Evolutionary conservation across 2,329 filamentous ascomycete genomes (phyloP).

Genomic region (Hymenoscyphus repandus): DNA sequence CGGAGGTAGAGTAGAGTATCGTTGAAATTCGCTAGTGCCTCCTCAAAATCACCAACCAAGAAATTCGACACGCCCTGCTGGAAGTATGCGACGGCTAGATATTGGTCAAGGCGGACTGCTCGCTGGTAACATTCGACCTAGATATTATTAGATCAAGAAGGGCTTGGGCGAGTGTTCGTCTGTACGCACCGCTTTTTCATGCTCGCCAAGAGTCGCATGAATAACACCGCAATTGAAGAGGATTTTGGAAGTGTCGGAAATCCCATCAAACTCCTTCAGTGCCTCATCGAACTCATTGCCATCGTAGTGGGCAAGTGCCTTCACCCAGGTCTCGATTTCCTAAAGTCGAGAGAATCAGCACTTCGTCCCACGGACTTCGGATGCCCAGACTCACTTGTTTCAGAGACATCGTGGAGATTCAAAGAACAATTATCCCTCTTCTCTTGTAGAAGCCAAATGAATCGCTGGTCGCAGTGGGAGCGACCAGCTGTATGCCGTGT

Average conservation of each 20-base stretch:
- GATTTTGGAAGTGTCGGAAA: conserved; percentile 95
- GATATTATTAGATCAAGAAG: conserved; percentile 17
- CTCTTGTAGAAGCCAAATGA: conserved; percentile 2
- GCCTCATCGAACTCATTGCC: conserved; percentile 96
- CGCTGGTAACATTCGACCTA: conserved; percentile 94
- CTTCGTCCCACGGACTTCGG: conserved; percentile 4
- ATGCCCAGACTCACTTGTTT: conserved; percentile 34
- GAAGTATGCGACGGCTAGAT: conserved; percentile 96
- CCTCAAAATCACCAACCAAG: conserved; percentile 91
- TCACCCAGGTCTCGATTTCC: conserved; percentile 99
- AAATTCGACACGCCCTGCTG: conserved; percentile 99
- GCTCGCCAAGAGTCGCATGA: conserved; percentile 90
- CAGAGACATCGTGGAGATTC: conserved; percentile 34
- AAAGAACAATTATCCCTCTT: conserved; percentile 7
- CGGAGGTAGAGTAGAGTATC: conserved; percentile 91
- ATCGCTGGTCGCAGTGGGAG: conserved; percentile 21
- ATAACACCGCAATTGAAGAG: conserved; percentile 98
- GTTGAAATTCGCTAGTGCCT: conserved; percentile 97
- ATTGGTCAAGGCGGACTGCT: conserved; percentile 85
- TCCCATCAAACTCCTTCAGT: conserved; percentile 74
- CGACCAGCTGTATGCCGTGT: conserved; percentile 20
- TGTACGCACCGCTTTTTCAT: conserved; percentile 81
- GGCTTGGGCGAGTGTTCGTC: conserved; percentile 2
- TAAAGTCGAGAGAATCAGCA: conserved; percentile 18
- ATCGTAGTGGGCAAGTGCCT: conserved; percentile 86